Conservation (phyloP, 192 early-diverging fungal species). For the Jimgerdemannia lactiflua region DNA sequence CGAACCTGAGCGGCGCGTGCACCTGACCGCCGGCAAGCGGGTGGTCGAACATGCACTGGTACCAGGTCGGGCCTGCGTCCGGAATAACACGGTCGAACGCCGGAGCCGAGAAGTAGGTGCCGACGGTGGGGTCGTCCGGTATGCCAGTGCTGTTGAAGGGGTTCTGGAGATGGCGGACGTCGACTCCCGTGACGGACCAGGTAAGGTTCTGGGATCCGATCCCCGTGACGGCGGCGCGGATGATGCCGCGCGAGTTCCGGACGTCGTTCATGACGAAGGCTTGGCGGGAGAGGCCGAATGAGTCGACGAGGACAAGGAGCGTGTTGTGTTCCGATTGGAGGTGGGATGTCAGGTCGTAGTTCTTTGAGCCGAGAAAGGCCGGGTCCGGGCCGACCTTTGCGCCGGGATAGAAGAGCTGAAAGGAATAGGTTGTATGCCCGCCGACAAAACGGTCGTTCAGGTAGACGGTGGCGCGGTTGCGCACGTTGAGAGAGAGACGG, state of each 20-base stretch:
- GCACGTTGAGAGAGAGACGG: conserved; percentile 59
- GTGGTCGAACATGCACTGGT: conserved; percentile 32
- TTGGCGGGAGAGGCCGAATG: conserved; percentile 70
- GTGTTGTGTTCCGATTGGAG: conserved; percentile 56
- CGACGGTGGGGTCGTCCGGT: conserved; percentile 44
- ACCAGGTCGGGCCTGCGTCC: conserved; percentile 23
- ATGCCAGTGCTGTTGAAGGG: conserved; percentile 69
- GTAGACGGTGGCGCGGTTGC: conserved; percentile 69
- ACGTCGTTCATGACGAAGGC: conserved; percentile 73
- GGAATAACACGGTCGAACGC: conserved; percentile 6
- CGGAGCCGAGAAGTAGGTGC: no score
- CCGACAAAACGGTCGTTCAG: conserved; percentile 72
- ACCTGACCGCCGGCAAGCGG: not conserved
- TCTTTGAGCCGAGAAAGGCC: conserved; percentile 49
- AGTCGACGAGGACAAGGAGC: conserved; percentile 71
- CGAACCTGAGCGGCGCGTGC: conserved; percentile 55
- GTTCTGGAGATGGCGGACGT: conserved; percentile 56
- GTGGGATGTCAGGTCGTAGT: conserved; percentile 51
- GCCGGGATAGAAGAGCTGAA: conserved; percentile 49
- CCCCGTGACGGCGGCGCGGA: conserved; percentile 60
- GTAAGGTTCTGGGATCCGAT: conserved; percentile 36
- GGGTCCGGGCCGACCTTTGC: conserved; percentile 74
- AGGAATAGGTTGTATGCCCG: conserved; percentile 76
- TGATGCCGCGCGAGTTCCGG: conserved; percentile 70
- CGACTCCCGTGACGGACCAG: conserved; percentile 76